Base-by-base conservation (phyloP, 805 yeast species). In the Wickerhamiella cacticola region DNA sequence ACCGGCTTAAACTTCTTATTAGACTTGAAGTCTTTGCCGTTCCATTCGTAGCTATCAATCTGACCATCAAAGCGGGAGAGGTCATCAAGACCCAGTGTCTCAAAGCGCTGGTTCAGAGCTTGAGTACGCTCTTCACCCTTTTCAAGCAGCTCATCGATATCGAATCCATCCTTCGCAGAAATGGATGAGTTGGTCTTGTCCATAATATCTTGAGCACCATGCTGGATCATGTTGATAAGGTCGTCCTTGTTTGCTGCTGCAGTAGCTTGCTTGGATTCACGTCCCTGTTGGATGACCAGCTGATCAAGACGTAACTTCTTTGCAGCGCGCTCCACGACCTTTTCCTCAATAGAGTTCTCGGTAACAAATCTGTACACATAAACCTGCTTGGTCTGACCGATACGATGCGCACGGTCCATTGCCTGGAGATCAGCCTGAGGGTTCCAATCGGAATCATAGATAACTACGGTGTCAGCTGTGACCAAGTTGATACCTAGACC, bases 381-480 rank as follows among this genome's bases (percentile, higher is more conserved):
- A 7, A 89, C 98, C 67, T 89, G 98, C 60, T 89, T 89, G 62
- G 84, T 89, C 63, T 88, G 97, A 16, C 97, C 97, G 61, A 88
- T 88, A 70, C 97, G 78, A 61, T 88, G 97, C 1, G 96, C 97
- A 61, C 97, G 75, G 63, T 89, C 97, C 97, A 88, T 88, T 1
- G 96, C 96, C 67, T 88, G 97, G 58, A 88, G 70, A 70, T 88
- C 97, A 0, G 96, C 96, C 62, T 88, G 97, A 1, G 97, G 97
- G 60, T 88, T 88, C 97, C 97, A 88, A 67, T 88, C 97, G 0
- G 94, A 82, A 63, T 88, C 97, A 61, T 77, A 89, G 23, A 88
- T 64, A 3, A 88, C 75, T 44, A 88, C 97, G 38, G 83, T 78
- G 62, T 88, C 96, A 2, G 97, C 97, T 7, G 85, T 76, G 0